Evolutionary conservation across 805 yeast genomes (phyloP).

Genomic region (Saccharomycopsis oosterbeekiorum): DNA sequence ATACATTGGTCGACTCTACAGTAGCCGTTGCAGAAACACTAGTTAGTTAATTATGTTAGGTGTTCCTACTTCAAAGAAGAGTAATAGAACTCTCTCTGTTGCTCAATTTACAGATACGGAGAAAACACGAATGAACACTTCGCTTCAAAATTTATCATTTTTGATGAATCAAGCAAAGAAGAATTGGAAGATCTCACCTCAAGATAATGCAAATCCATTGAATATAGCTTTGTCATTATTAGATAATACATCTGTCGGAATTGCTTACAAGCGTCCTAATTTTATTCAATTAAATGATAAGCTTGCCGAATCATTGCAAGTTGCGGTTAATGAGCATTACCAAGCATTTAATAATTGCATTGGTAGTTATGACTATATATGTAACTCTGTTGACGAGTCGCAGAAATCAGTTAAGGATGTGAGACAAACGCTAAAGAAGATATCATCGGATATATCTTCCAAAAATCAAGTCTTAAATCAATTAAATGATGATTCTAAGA

Average conservation of each 20-base stretch:
- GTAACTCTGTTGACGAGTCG: constrained; percentile 52
- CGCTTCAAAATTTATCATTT: constrained; percentile 12
- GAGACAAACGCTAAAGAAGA: constrained; percentile 37
- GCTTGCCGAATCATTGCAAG: constrained; percentile 48
- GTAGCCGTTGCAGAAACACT: too few species aligned
- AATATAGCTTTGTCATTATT: constrained; percentile 75
- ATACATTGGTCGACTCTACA: too few species aligned
- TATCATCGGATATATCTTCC: constrained; percentile 41
- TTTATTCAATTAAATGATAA: constrained; percentile 51
- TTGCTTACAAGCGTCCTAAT: constrained; percentile 62
- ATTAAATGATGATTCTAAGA: constrained; percentile 50
- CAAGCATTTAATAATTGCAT: constrained; percentile 79
- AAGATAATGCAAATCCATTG: constrained; percentile 57
- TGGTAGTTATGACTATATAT: constrained; percentile 71
- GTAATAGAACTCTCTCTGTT: constrained; percentile 15
- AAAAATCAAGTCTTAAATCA: constrained; percentile 52
- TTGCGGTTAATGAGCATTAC: constrained; percentile 70
- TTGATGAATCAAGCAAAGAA: constrained; percentile 26
- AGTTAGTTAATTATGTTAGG: constrained; percentile 4
- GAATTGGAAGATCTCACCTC: constrained; percentile 41
- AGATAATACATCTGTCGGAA: constrained; percentile 86
- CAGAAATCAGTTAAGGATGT: constrained; percentile 46
- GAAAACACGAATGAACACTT: constrained; percentile 16
- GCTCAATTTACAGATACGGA: constrained; percentile 18
- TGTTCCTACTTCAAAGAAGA: neutral